A percentile compares a stretch with the other conserved stretches of the same genome.
phyloP scores from a whole-genome alignment of 2,329 filamentous ascomycete species.

The Cladosporium sp. region DNA sequence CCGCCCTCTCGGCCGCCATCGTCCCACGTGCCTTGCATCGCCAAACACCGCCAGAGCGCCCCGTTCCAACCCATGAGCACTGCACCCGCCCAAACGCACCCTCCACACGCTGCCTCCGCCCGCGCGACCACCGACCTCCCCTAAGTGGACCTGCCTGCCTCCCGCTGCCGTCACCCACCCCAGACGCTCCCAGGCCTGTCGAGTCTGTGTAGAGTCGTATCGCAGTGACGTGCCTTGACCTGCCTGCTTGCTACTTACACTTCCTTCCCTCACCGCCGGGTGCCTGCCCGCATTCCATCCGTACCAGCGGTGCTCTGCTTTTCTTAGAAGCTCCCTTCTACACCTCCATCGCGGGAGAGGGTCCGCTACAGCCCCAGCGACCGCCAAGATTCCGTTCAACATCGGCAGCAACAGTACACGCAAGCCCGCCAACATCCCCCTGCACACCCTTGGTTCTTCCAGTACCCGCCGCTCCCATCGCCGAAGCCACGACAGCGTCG shows the following conservation, averaged over 20 bases:
- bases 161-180: background rate
- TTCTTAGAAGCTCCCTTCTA: constrained; percentile 2
- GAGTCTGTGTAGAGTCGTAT: background rate
- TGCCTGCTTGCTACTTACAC: background rate
- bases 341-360: constrained; percentile 13
- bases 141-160: background rate
- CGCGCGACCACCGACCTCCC: constrained; percentile 5
- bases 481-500: constrained; percentile 37
- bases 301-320: constrained; percentile 11
- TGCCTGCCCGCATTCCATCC: constrained; percentile 9
- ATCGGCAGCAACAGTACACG: constrained; percentile 50
- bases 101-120: background rate
- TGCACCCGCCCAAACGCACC: constrained; percentile 8
- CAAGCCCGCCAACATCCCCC: constrained; percentile 81
- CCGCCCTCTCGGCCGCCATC: background rate
- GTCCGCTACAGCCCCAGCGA: constrained; percentile 46
- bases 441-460: constrained; percentile 63
- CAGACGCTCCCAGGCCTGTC: background rate
- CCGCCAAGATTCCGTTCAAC: constrained; percentile 73
- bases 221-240: constrained; percentile 6
- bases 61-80: background rate
- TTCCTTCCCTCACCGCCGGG: constrained; percentile 8
- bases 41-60: background rate
- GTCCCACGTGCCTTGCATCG: constrained; percentile 11
- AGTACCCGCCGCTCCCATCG: constrained; percentile 37